A percentile compares a stretch with the other conserved stretches of the same genome.
Evolutionary conservation across 2,329 filamentous ascomycete genomes (phyloP).

Genomic region (Fragosphaeria purpurea): DNA sequence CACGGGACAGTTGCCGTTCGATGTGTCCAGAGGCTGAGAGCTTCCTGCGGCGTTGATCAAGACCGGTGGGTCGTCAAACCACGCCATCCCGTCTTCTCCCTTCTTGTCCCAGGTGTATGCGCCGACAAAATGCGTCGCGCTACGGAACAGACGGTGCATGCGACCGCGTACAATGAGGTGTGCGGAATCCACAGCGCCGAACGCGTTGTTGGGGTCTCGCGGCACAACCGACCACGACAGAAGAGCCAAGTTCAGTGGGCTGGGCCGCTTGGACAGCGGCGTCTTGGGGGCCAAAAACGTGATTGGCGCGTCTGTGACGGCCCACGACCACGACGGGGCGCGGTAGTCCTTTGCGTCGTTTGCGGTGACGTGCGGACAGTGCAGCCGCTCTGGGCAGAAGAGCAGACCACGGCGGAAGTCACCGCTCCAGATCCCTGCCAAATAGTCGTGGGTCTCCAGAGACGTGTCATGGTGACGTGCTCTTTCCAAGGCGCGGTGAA

Average conservation of each 20-base stretch:
- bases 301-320: constrained; percentile 1
- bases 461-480: no score
- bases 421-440: constrained; percentile 5
- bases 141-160: neutral
- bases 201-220: constrained; percentile 1
- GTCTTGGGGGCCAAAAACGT: neutral
- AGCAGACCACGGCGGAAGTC: constrained; percentile 1
- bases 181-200: neutral
- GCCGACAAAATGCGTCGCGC: neutral
- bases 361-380: neutral
- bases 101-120: neutral
- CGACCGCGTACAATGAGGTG: neutral
- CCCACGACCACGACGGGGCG: constrained; percentile 8
- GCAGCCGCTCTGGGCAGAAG: neutral
- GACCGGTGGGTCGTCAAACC: neutral
- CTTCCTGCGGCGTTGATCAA: neutral
- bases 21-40: neutral
- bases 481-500: neutral
- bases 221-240: neutral
- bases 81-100: neutral
- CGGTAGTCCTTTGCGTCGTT: neutral
- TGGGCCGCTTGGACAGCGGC: neutral
- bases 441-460: neutral
- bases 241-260: neutral
- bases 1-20: no score